phyloP scores from a whole-genome alignment of 768 basidiomycete genomes.

The Macrocybe gigantea region DNA sequence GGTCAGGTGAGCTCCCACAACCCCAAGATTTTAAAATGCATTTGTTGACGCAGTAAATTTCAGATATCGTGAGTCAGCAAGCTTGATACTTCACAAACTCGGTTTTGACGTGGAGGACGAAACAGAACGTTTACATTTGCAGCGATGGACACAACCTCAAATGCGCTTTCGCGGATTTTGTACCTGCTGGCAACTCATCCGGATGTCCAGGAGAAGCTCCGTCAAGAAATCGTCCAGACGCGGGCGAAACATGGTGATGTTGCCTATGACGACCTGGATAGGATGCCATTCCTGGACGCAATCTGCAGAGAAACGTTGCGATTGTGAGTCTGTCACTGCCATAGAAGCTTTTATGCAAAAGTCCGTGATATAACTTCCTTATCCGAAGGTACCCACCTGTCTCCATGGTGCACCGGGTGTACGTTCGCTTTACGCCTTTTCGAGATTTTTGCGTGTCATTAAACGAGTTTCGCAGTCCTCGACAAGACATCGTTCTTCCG shows the following conservation, averaged over 20 bases:
- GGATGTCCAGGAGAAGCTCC: conserved; percentile 14
- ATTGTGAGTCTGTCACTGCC: conserved; percentile 6
- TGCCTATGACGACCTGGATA: conserved; percentile 17
- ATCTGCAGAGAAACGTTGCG: conserved; percentile 16
- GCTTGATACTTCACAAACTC: conserved; percentile 12
- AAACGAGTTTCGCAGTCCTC: conserved; percentile 14
- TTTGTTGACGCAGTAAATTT: too few species aligned
- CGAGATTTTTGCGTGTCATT: neutral
- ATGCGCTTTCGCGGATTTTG: conserved; percentile 21
- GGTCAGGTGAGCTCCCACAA: conserved; percentile 16
- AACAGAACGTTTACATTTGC: conserved; percentile 24
- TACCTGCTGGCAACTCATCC: conserved; percentile 16
- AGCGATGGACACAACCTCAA: conserved; percentile 28
- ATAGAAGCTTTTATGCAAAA: neutral
- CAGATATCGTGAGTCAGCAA: too few species aligned
- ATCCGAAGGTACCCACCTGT: neutral
- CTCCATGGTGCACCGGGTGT: neutral
- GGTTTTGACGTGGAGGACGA: conserved; percentile 20
- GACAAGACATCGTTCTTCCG: conserved; percentile 25
- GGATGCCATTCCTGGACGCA: conserved; percentile 14
- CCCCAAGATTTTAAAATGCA: too few species aligned
- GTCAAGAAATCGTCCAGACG: conserved; percentile 15
- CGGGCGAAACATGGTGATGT: conserved; percentile 10
- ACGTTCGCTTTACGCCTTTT: neutral
- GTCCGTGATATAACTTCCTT: neutral